Evolutionary conservation across 164 flowering plant genomes (phyloP), one percentile per base, ranked within the genome.

Genomic region (Cinnamomum chago): DNA sequence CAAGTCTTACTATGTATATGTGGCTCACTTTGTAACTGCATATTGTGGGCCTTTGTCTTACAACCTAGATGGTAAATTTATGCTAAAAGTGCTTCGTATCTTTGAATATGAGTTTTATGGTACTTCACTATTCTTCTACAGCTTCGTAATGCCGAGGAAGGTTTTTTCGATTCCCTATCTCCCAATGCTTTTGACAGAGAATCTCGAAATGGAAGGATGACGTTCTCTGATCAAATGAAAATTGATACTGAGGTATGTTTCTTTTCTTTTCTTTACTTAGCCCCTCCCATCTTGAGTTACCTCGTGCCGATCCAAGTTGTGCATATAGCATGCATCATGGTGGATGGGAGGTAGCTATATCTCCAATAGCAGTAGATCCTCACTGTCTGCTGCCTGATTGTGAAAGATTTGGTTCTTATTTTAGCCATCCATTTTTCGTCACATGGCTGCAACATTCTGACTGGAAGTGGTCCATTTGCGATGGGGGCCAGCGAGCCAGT

Each of bases 111-210:
- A 40, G 47, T 40, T 40, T 40, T 1, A 20, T 67, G 69, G 28
- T 13, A 2, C 2, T 11, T 47, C 22, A 2, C 28, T 40, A 9
- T 65, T 13, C 58, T 25, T 20, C 4, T 35, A 22, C 86, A 91
- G 95, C 86, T 90, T 74, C 88, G 89, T 51, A 91, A 91, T 71
- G 84, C 82, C 27, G 91, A 90, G 87, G 98, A 91, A 77, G 95
- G 91, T 78, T 93, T 93, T 72, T 93, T 93, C 65, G 98, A 93
- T 84, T 73, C 90, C 18, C 80, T 91, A 47, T 93, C 98, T 24
- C 86, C 84, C 81, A 81, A 90, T 80, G 77, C 91, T 0, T 79
- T 85, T 76, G 90, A 83, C 68, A 81, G 68, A 70, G 85, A 80
- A 9, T 78, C 89, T 22, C 76, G 77, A 35, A 79, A 75, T 80